Evolutionary conservation across 176 grass and related monocot species (phyloP).

Genomic region (Tuctoria greenei): DNA sequence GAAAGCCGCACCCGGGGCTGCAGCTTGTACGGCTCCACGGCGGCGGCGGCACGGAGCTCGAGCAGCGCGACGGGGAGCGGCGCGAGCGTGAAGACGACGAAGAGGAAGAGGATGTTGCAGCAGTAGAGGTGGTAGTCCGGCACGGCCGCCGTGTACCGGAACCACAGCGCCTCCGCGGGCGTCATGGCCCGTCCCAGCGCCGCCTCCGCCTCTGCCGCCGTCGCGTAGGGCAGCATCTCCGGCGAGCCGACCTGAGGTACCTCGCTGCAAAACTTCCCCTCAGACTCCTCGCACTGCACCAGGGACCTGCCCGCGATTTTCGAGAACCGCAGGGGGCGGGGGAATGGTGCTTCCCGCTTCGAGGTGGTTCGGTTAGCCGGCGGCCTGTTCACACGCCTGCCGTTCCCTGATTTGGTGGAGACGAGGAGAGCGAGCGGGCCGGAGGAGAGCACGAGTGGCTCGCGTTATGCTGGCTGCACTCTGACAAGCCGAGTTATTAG

Average conservation of each 20-base stretch:
- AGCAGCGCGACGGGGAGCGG: slow-evolving; percentile 81
- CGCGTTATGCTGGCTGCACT: neutral
- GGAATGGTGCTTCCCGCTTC: neutral
- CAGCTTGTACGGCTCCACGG: slow-evolving; percentile 61
- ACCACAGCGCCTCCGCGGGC: slow-evolving; percentile 56
- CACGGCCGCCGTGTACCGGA: slow-evolving; percentile 52
- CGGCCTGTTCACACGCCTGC: neutral
- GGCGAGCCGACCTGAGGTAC: neutral
- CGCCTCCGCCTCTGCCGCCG: slow-evolving; percentile 66
- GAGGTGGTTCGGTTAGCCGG: neutral
- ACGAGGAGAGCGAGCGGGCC: slow-evolving; percentile 1
- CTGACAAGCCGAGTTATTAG: too few species aligned
- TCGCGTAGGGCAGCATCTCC: slow-evolving; percentile 76
- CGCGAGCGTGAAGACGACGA: slow-evolving; percentile 65
- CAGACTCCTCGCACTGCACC: neutral
- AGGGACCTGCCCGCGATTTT: neutral
- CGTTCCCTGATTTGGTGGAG: neutral
- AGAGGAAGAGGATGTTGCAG: slow-evolving; percentile 74
- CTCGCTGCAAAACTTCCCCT: neutral
- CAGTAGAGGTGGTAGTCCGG: slow-evolving; percentile 66
- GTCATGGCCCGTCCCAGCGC: slow-evolving; percentile 67
- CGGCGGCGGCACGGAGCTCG: slow-evolving; percentile 54
- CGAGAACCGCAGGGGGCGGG: neutral
- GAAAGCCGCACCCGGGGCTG: slow-evolving; percentile 71
- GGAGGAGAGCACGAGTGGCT: neutral